These are phyloP conservation scores for Pugionium cornutum DNA, from an alignment of 345 rosid genomes.

Conservation along the genomic window DNA sequence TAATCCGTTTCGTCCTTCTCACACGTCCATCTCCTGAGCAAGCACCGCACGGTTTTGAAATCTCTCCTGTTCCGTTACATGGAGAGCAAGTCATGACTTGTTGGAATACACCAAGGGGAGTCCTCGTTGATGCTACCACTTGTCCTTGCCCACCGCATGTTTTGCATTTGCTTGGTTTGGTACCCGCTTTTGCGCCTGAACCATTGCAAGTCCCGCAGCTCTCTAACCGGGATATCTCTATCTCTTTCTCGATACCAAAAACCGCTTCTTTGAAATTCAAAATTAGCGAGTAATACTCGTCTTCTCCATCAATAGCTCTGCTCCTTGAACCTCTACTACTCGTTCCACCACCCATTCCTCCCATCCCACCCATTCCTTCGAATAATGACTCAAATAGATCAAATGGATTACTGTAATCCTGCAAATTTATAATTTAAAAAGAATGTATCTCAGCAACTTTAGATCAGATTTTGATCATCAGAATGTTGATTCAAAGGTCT, in stretches of 20 bases:
- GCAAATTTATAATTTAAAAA: slow-evolving; percentile 2
- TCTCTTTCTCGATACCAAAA: slow-evolving; percentile 91
- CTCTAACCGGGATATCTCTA: slow-evolving; percentile 88
- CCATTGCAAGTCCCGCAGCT: slow-evolving; percentile 85
- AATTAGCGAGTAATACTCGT: slow-evolving; percentile 78
- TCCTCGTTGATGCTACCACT: slow-evolving; percentile 84
- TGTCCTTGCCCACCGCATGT: slow-evolving; percentile 99
- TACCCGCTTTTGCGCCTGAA: slow-evolving; percentile 89
- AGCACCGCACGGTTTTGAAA: slow-evolving; percentile 66
- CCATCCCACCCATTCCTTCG: slow-evolving; percentile 90
- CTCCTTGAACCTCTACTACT: slow-evolving; percentile 73
- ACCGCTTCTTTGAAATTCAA: slow-evolving; percentile 91
- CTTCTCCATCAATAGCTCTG: slow-evolving; percentile 87
- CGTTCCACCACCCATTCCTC: slow-evolving; percentile 71
- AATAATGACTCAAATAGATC: slow-evolving; percentile 89
- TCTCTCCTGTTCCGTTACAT: slow-evolving; percentile 79
- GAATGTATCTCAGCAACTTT: background rate
- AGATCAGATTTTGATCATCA: background rate
- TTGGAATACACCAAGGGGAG: slow-evolving; percentile 95
- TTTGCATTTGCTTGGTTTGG: slow-evolving; percentile 72
- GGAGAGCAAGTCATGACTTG: slow-evolving; percentile 95
- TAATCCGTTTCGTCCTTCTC: slow-evolving; percentile 82
- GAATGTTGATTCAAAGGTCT: slow-evolving; percentile 14
- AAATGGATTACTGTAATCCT: slow-evolving; percentile 98
- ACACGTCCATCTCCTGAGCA: slow-evolving; percentile 95